These are phyloP conservation scores for Euphrasia arctica DNA, from an alignment of 305 asterid genomes.

Conservation along the genomic window DNA sequence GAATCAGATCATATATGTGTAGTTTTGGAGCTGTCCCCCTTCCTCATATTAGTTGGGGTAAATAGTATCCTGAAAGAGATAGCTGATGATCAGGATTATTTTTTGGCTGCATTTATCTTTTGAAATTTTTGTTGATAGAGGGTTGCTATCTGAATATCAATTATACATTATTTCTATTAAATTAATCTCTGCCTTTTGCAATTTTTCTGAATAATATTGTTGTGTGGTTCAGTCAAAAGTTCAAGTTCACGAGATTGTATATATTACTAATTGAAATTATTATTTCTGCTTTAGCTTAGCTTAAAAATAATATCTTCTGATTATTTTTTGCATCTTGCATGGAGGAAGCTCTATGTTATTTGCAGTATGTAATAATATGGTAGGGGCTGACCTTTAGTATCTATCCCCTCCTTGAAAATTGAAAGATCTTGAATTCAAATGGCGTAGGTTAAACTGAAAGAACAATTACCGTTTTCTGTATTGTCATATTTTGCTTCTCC, in stretches of 20 bases:
- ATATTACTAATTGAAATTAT: background rate
- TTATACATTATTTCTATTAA: background rate
- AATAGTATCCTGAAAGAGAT: conserved; percentile 19
- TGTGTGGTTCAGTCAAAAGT: background rate
- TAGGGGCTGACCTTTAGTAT: background rate
- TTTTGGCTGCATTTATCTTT: background rate
- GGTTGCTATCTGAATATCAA: background rate
- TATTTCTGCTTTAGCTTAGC: background rate
- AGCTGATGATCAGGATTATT: background rate
- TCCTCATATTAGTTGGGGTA: conserved; percentile 14
- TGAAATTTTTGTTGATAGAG: conserved; percentile 7
- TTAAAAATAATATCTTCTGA: background rate
- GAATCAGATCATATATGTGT: conserved; percentile 1
- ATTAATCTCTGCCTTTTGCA: background rate
- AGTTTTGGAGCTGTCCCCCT: background rate
- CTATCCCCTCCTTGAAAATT: background rate
- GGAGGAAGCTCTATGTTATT: background rate
- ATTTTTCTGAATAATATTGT: background rate
- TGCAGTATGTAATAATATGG: background rate
- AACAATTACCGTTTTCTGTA: background rate
- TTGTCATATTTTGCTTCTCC: conserved; percentile 3
- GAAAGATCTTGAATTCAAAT: background rate
- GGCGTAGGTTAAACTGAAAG: background rate
- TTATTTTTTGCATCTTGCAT: background rate
- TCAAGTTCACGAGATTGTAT: background rate